phyloP scores from a whole-genome alignment of 306 rosid species.

The Medicago lupulina region DNA sequence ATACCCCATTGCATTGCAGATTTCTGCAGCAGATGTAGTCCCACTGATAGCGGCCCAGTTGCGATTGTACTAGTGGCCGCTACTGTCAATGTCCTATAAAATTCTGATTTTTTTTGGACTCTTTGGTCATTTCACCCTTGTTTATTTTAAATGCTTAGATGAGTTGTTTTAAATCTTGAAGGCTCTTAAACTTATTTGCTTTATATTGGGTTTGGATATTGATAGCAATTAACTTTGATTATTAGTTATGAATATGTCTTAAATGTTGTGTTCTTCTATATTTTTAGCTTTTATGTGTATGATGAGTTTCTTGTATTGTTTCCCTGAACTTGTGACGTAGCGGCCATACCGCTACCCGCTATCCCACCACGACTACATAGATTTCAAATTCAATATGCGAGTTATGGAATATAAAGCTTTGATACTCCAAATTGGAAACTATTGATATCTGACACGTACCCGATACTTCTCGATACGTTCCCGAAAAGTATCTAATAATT shows the following conservation, averaged over 20 bases:
- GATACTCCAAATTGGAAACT: not conserved
- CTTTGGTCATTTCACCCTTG: too few relatives aligned
- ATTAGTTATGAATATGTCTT: not conserved
- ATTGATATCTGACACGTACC: not conserved
- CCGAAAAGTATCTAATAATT: not conserved
- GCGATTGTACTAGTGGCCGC: too few relatives aligned
- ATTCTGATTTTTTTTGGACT: too few relatives aligned
- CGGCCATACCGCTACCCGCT: not conserved
- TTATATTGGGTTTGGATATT: too few relatives aligned
- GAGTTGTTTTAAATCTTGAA: not conserved
- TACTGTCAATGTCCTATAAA: too few relatives aligned
- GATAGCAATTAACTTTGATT: too few relatives aligned
- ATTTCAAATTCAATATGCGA: not conserved
- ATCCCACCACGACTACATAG: not conserved
- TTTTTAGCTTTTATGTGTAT: not conserved
- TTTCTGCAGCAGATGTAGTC: too few relatives aligned
- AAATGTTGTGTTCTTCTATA: not conserved
- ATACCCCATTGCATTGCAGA: too few relatives aligned
- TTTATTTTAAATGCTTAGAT: not conserved
- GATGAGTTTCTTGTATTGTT: not conserved
- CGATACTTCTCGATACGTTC: not conserved
- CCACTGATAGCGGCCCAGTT: too few relatives aligned
- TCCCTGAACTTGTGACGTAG: not conserved
- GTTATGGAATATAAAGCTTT: not conserved
- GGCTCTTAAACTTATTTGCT: not conserved